Conservation (phyloP, 768 basidiomycete species). For the Gymnopilus dilepis region DNA sequence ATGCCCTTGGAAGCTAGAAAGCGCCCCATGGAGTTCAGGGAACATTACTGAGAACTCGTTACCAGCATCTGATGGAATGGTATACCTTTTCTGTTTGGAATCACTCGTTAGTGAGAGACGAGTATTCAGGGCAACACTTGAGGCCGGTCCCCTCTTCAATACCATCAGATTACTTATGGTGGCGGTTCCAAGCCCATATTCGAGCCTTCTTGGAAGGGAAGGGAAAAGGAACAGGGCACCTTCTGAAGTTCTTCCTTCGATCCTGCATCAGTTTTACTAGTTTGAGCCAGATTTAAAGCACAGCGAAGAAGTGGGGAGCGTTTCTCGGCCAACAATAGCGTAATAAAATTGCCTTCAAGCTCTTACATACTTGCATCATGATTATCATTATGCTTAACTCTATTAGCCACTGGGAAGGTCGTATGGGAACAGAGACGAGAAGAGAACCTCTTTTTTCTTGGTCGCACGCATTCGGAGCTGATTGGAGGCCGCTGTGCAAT, state of each 20-base stretch:
- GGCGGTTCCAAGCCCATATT: conserved; percentile 15
- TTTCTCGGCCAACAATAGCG: conserved; percentile 11
- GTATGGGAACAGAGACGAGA: conserved; percentile 18
- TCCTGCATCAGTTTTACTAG: conserved; percentile 28
- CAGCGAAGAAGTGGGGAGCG: conserved; percentile 3
- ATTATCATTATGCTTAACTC: conserved; percentile 27
- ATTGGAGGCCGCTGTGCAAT: conserved; percentile 17
- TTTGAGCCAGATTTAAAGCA: conserved; percentile 21
- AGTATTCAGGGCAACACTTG: conserved; percentile 11
- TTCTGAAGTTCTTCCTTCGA: conserved; percentile 19
- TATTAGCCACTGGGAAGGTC: conserved; percentile 14
- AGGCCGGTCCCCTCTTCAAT: conserved; percentile 9
- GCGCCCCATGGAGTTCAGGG: background rate
- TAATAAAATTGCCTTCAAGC: conserved; percentile 21
- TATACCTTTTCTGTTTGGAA: conserved; percentile 1
- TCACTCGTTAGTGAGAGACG: conserved; percentile 11
- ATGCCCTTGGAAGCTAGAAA: background rate
- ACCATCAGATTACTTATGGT: conserved; percentile 18
- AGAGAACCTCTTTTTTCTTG: too few species aligned
- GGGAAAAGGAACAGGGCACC: conserved; percentile 13
- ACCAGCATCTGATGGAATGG: conserved; percentile 11
- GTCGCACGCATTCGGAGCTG: conserved; percentile 3
- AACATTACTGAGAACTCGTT: background rate
- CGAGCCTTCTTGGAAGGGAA: conserved; percentile 19
- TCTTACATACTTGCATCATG: conserved; percentile 21